Base-by-base conservation (phyloP, 1,139 yeast genomes). In the Keqinozyma sinolaborantium region DNA sequence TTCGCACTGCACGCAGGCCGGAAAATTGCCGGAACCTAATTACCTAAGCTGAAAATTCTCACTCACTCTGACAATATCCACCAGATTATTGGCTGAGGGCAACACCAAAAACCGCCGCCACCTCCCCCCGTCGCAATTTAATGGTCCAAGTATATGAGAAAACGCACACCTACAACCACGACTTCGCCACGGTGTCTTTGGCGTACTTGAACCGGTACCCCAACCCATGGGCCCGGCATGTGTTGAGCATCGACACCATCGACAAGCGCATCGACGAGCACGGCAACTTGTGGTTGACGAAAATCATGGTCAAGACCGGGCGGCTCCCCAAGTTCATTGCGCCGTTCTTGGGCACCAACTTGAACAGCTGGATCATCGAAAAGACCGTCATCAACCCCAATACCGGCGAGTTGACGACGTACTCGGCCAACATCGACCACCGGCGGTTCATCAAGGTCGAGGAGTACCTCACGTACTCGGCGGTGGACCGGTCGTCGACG, bases 151-250 rank as follows among this genome's bases (percentile, higher is more conserved):
- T 79, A 56, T 78, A 75, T 53, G 73, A 73, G 44, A 76, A 68
- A 40, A 51, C 66, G 12, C 83, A 79, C 51, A 55, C 62, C 16
- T 84, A 68, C 53, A 60, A 72, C 33, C 78, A 79, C 53, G 81
- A 80, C 47, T 88, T 88, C 51, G 70, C 70, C 31, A 83, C 92
- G 1, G 87, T 84, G 14, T 71, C 90, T 4, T 64, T 81, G 32
- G 95, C 95, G 2, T 83, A 82, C 53, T 79, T 86, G 56, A 85
- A 85, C 58, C 66, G 94, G 46, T 87, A 86, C 51, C 96, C 96
- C 2, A 87, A 87, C 50, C 98, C 98, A 3, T 88, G 73, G 51
- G 83, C 97, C 24, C 64, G 77, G n/a, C 97, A 92, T 60, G 97
- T 92, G 10, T 64, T 82, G 29, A 82, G 95, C 10, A 80, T 80